phyloP scores from a whole-genome alignment of 345 rosid genomes.

The Citrus cavaleriei region DNA sequence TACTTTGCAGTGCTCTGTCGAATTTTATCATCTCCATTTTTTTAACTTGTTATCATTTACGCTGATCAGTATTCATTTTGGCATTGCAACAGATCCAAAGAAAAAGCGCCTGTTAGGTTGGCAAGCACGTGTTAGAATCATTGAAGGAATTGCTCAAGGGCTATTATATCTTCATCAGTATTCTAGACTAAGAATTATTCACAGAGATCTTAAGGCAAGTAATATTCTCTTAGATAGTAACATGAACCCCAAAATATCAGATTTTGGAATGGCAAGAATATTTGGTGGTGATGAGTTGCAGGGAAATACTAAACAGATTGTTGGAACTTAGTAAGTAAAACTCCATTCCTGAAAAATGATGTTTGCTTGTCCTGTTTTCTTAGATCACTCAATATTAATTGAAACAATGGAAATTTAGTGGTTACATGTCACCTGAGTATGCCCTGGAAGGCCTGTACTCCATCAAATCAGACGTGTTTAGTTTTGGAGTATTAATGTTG shows the following conservation, averaged over 20 bases:
- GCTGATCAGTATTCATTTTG: too few relatives aligned
- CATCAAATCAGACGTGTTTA: slow-evolving; percentile 8
- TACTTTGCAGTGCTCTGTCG: background rate
- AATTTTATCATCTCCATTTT: background rate
- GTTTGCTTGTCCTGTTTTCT: background rate
- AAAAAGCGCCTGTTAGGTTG: background rate
- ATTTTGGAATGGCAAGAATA: slow-evolving; percentile 55
- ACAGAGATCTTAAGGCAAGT: slow-evolving; percentile 32
- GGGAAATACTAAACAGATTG: slow-evolving; percentile 39
- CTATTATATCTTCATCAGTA: slow-evolving; percentile 37
- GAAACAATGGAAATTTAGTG: slow-evolving; percentile 18
- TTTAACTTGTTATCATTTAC: background rate
- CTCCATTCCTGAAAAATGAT: background rate
- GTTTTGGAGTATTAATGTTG: slow-evolving; percentile 13
- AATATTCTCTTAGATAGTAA: slow-evolving; percentile 36
- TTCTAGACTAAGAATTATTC: slow-evolving; percentile 27
- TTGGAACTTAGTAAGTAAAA: slow-evolving; percentile 48
- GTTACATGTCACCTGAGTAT: slow-evolving; percentile 44
- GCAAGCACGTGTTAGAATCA: slow-evolving; percentile 23
- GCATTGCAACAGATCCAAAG: slow-evolving; percentile 1
- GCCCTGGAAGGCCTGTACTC: background rate
- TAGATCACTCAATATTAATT: background rate
- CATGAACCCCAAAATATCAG: slow-evolving; percentile 50
- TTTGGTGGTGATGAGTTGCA: slow-evolving; percentile 35
- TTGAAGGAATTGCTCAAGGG: slow-evolving; percentile 33